Conservation (phyloP, 371 early-diverging fungal species). For the Catenaria anguillulae region DNA sequence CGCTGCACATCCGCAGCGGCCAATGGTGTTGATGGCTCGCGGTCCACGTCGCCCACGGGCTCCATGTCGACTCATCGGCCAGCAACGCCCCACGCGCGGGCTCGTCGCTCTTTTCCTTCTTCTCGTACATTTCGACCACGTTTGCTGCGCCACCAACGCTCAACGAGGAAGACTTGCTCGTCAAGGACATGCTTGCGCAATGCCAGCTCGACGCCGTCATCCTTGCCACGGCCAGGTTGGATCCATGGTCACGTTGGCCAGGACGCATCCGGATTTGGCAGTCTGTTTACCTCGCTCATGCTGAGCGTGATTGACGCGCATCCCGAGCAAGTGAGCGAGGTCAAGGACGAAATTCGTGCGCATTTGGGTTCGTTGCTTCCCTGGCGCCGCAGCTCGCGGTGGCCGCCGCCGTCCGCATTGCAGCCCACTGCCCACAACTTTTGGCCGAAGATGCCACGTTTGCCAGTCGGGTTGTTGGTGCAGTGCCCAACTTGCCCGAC, state of each 20-base stretch:
- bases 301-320: neutral
- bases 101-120: slow-evolving; percentile 4
- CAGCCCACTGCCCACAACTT: neutral
- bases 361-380: no score
- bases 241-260: neutral
- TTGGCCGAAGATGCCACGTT: neutral
- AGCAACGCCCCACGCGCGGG: slow-evolving; percentile 4
- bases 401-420: neutral
- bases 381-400: neutral
- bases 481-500: neutral
- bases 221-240: neutral
- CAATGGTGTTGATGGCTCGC: neutral
- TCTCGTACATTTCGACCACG: slow-evolving; percentile 5
- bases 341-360: no score
- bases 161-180: slow-evolving; percentile 2
- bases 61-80: neutral
- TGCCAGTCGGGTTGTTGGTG: neutral
- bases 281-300: neutral
- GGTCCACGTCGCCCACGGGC: neutral
- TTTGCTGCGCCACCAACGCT: neutral
- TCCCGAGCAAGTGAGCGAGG: no score
- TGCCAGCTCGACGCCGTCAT: neutral
- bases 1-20: no score
- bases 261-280: neutral
- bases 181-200: neutral